These are phyloP conservation scores for Anisodus tanguticus DNA, from an alignment of 257 asterid genomes.

Conservation along the genomic window DNA sequence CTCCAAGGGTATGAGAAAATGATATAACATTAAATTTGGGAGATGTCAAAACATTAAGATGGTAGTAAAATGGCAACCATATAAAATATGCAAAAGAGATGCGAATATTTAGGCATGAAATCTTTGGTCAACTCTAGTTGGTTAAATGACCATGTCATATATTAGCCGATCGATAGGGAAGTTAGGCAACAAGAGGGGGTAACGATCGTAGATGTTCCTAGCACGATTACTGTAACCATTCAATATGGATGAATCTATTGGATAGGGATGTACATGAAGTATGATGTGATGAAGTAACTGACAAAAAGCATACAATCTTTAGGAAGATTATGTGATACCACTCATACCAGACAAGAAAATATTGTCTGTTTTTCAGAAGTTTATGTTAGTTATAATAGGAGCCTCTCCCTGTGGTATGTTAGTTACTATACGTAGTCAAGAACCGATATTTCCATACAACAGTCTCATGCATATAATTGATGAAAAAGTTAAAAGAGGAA, in stretches of 20 bases:
- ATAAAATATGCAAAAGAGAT: background rate
- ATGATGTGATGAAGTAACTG: slow-evolving; percentile 38
- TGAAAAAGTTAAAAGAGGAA: background rate
- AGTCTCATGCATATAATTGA: background rate
- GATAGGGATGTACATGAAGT: slow-evolving; percentile 32
- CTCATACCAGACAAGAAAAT: background rate
- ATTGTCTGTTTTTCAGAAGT: slow-evolving; percentile 6
- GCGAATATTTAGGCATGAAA: background rate
- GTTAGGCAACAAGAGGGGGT: slow-evolving; percentile 8
- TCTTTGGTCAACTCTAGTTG: slow-evolving; percentile 32
- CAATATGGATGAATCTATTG: slow-evolving; percentile 24
- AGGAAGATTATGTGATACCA: slow-evolving; percentile 28
- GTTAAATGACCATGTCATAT: slow-evolving; percentile 32
- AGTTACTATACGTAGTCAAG: background rate
- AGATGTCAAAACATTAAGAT: background rate
- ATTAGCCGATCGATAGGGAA: slow-evolving; percentile 12
- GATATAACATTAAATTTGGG: background rate
- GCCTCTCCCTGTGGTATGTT: background rate
- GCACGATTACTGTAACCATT: slow-evolving; percentile 6
- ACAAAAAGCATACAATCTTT: slow-evolving; percentile 37
- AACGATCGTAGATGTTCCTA: background rate
- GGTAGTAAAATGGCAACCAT: background rate
- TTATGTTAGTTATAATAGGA: background rate
- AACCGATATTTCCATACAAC: background rate
- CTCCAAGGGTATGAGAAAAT: background rate